Evolutionary conservation across 2,329 filamentous ascomycete species (phyloP), one percentile per base, ranked within the genome.

Genomic region (Nothopassalora personata): DNA sequence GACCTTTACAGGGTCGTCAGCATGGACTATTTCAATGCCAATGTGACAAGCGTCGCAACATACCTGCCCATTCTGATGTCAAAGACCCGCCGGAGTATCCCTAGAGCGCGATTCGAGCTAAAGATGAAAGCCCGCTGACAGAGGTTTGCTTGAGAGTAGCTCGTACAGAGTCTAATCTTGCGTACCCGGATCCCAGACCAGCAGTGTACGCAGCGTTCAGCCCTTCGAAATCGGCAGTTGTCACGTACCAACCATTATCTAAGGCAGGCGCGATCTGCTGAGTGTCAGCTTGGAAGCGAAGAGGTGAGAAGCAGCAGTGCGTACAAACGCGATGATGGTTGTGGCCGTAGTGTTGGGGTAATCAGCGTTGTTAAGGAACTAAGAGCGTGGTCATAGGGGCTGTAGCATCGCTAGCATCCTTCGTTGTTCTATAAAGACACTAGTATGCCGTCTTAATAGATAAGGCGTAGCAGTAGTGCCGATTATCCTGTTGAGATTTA

Each of bases 71-170:
- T 34, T 78, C 79, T 2, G 71, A 77, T 0, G 81, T 80, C n/a
- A 83, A 60, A 1, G 76, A 76, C 6, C 82, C 82, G 5, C 82
- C 82, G 0, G 78, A 81, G 64, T 83, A 84, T 0, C 82, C 82
- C 56, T 36, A 58, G 13, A 58, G 13, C 5, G 28, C 34, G 15
- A 31, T 33, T 15, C 48, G 52, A 23, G 56, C 49, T 18, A 31
- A 47, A 36, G 23, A 15, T 6, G 27, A 27, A 11, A 53, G 30
- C 2, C 56, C 56, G n/a, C 48, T 58, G 27, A 58, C 30, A 11
- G 49, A 49, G n/a, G n/a, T 13, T 15, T 49, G 52, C 13, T 36
- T 49, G 3, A 70, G 61, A 1, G 66, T 60, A 8, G 68, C 67
- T 9, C 70, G 67, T 49, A 72, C 57, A 5, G 61, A 63, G 55